These are phyloP conservation scores for Geranomyces variabilis DNA, from an alignment of 192 early-diverging fungal genomes.

Conservation along the genomic window DNA sequence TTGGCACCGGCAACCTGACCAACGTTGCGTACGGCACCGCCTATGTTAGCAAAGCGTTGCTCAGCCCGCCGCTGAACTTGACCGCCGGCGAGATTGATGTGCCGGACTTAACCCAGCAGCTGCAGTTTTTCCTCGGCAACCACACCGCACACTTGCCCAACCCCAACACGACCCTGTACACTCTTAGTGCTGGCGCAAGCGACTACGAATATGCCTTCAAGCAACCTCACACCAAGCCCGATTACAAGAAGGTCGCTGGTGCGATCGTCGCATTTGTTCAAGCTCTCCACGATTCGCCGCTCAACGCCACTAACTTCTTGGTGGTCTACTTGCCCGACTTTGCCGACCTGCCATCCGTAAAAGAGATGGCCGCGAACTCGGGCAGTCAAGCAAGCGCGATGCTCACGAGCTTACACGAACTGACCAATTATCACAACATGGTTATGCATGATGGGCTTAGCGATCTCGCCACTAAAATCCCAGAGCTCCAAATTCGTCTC, in stretches of 20 bases:
- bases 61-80: neutral
- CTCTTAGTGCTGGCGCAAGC: constrained; percentile 14
- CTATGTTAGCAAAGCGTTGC: neutral
- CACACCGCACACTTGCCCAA: neutral
- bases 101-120: constrained; percentile 1
- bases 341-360: neutral
- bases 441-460: neutral
- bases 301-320: neutral
- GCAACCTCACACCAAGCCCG: neutral
- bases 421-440: neutral
- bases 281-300: neutral
- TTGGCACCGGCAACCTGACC: neutral
- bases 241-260: neutral
- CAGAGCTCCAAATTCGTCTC: neutral
- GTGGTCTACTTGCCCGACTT: neutral
- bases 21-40: neutral
- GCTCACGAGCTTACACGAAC: neutral
- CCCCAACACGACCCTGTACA: constrained; percentile 16
- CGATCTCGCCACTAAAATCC: neutral
- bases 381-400: neutral
- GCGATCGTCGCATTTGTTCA: constrained; percentile 6
- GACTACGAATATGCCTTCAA: constrained; percentile 26
- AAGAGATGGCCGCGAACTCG: neutral
- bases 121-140: neutral
- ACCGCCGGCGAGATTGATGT: neutral